Base-by-base conservation (phyloP, 148 eudicot genomes). In the Rhododendron henanense region DNA sequence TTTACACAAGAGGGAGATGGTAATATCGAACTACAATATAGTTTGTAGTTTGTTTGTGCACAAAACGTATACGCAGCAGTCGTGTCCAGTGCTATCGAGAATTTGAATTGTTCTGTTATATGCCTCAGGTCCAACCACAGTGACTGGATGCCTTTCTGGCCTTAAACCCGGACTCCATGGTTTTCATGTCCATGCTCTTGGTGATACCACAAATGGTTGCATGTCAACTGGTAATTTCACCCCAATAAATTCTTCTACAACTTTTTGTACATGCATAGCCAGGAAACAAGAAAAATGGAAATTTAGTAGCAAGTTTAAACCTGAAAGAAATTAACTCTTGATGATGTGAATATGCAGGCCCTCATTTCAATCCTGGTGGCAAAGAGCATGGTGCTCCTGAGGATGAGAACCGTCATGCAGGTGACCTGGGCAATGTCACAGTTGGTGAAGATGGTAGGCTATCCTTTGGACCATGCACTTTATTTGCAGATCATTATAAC, bases 161-260 rank as follows among this genome's bases (percentile, higher is more conserved):
- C 98, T 97, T 35, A 93, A 84, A 85, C 95, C 98, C 67, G 99
- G 99, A 75, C 96, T 91, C 80, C 99, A 96, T 89, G 99, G 99
- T 87, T 96, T 96, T 85, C 99, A 96, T 85, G 99, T 96, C 81
- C 99, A 97, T 90, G 96, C 98, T 78, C 95, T 97, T 87, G 99
- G 99, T 89, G 99, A 97, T 91, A 97, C 99, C 67, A 95, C 99
- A 71, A 97, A 97, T 78, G 99, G 99, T 53, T 97, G 99, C 91
- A 90, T 97, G 95, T 97, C 99, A 85, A 97, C 99, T 84, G 99
- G 99, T 97, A 92, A 79, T 74, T 39, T n/a, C 51, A 80, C 45
- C 21, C 11, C 28, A 28, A 0, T 11, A 50, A 25, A 5, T 59
- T 53, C 47, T 4, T 61, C 35, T 4, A 33, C 59, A 14, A 1